phyloP scores from a whole-genome alignment of 352 stramenopile genomes.

The Pythium myriotylum region DNA sequence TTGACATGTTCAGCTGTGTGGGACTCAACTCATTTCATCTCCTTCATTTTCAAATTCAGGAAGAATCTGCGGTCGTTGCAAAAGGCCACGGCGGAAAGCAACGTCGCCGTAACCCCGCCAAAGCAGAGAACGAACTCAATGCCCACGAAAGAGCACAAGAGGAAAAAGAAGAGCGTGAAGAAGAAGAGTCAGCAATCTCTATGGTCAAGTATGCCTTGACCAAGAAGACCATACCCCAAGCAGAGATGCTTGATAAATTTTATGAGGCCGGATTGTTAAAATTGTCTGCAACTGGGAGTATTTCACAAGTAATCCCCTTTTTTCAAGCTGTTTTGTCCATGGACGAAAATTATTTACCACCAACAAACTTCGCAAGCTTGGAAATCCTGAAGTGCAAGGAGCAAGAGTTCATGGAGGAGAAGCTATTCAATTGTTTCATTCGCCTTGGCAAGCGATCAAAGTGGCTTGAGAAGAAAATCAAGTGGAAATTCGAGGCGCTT shows the following conservation, averaged over 20 bases:
- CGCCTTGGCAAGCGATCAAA: conserved; percentile 47
- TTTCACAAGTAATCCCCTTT: conserved; percentile 44
- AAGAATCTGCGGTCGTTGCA: conserved; percentile 23
- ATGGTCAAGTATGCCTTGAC: conserved; percentile 49
- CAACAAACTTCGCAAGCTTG: conserved; percentile 53
- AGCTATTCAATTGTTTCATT: conserved; percentile 48
- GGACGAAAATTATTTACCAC: conserved; percentile 50
- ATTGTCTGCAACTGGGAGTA: conserved; percentile 32
- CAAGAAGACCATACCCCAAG: conserved; percentile 41
- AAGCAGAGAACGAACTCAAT: conserved; percentile 4
- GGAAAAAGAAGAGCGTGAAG: conserved; percentile 25
- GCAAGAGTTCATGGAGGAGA: conserved; percentile 52
- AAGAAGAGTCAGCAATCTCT: conserved; percentile 37
- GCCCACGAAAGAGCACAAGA: conserved; percentile 21
- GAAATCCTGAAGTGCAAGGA: conserved; percentile 69
- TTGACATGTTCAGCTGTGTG: conserved; percentile 51
- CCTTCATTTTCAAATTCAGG: conserved; percentile 33
- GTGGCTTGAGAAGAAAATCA: conserved; percentile 45
- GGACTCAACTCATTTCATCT: conserved; percentile 53
- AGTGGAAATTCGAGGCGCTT: conserved; percentile 57
- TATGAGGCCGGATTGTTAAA: conserved; percentile 55
- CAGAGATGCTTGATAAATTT: conserved; percentile 58
- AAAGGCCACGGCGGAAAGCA: conserved; percentile 4
- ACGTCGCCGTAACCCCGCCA: neutral
- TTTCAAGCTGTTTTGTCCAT: conserved; percentile 57